Evolutionary conservation across 2,329 filamentous ascomycete genomes (phyloP), one percentile per base, ranked within the genome.

Genomic region (Stromatinia cepivora): DNA sequence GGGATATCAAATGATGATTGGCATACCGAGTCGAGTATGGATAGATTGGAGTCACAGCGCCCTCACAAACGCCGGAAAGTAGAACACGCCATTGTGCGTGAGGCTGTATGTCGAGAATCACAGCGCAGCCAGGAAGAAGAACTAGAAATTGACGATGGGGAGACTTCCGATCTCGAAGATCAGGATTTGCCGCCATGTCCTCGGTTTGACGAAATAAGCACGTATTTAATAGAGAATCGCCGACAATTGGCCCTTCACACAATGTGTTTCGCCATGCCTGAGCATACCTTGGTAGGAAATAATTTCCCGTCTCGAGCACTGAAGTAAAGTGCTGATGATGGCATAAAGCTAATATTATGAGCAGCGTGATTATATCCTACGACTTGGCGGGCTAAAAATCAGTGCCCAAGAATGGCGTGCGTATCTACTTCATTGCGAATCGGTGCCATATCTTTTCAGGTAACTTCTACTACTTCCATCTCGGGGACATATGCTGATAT

Each of bases 181-280:
- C 6, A 22, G 20, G 31, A 54, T 28, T 15, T 45, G 31, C 52
- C 52, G 9, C 39, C n/a, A 20, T 64, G 69, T 36, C 56, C 70
- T 42, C 42, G 66, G 17, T 70, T 61, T 39, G 15, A 42, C 13
- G 64, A 71, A 15, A 70, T 69, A 34, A 31, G 28, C 31, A 42
- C 39, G 9, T 71, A 71, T 39, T 53, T 72, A 2, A 42, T 72
- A 9, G 28, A 39, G 4, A 63, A 67, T 36, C 54, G 59, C 6
- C 57, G 67, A 31, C 11, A 59, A 28, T 62, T 72, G 25, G 70
- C 71, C 2, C 31, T 72, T 22, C 63, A 72, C 45, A 68, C 67
- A 28, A 71, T 72, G 71, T 46, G 57, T 62, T 70, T 67, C 13
- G 28, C 20, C 4, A 71, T 71, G 61, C 59, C 71, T 7, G 71